phyloP scores from a whole-genome alignment of 257 asterid species.

The Solanum phureja region DNA sequence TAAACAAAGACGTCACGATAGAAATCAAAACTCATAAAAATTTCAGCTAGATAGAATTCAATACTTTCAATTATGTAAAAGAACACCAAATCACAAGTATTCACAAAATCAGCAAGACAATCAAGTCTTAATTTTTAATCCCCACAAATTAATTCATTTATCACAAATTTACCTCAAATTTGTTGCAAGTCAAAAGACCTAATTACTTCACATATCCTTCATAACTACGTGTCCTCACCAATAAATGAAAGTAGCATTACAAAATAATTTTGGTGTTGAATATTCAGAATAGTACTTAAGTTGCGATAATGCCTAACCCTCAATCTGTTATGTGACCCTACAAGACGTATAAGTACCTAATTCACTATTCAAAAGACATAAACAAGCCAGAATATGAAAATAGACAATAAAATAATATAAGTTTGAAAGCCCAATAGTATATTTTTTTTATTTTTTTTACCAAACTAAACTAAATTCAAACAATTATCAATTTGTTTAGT shows the following conservation, averaged over 20 bases:
- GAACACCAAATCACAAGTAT: neutral
- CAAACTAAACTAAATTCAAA: no score
- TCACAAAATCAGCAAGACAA: neutral
- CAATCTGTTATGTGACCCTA: neutral
- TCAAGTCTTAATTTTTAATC: neutral
- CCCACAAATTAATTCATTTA: neutral
- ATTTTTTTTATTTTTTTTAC: no score
- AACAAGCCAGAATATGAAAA: no score
- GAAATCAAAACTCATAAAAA: no score
- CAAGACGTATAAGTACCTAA: neutral
- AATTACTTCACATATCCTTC: neutral
- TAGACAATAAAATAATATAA: no score
- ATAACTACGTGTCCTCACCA: neutral
- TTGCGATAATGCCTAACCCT: neutral
- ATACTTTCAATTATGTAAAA: no score
- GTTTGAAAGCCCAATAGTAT: no score
- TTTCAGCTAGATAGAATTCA: no score
- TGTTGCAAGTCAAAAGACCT: no score
- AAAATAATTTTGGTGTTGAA: neutral
- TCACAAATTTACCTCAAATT: neutral
- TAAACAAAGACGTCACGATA: no score
- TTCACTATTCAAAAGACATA: no score
- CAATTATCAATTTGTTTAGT: no score
- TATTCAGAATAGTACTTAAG: neutral
- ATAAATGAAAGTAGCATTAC: neutral